Evolutionary conservation across 2,329 filamentous ascomycete species (phyloP).

Genomic region (Coniella lustricola): DNA sequence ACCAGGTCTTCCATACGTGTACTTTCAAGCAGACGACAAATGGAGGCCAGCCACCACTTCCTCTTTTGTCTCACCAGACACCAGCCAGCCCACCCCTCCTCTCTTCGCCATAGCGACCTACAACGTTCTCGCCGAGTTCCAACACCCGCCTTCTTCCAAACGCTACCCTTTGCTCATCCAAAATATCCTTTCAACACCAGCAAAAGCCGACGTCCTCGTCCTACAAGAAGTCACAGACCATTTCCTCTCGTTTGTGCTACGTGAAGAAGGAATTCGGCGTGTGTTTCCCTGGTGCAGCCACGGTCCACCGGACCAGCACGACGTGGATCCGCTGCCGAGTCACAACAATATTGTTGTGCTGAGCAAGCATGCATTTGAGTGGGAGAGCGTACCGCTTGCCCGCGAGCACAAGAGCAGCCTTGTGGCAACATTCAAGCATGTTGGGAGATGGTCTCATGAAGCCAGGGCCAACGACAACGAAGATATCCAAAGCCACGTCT

Average conservation of each 20-base stretch:
- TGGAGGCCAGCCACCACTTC: neutral
- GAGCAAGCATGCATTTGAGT: conserved; percentile 48
- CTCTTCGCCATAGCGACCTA: conserved; percentile 38
- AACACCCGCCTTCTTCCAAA: conserved; percentile 34
- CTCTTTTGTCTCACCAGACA: neutral
- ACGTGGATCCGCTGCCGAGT: conserved; percentile 49
- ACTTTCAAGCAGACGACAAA: conserved; percentile 13
- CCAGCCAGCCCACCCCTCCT: neutral
- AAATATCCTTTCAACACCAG: conserved; percentile 36
- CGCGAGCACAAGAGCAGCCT: conserved; percentile 52
- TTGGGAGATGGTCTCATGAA: conserved; percentile 23
- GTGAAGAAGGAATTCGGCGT: conserved; percentile 34
- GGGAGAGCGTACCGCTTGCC: conserved; percentile 46
- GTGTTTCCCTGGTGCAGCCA: conserved; percentile 51
- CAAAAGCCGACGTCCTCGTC: conserved; percentile 40
- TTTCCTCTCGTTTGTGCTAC: conserved; percentile 51
- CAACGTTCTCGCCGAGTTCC: conserved; percentile 46
- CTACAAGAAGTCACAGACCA: conserved; percentile 60
- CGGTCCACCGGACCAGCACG: conserved; percentile 44
- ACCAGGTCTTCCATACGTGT: conserved; percentile 9
- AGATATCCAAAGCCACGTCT: conserved; percentile 5
- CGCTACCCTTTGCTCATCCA: conserved; percentile 37
- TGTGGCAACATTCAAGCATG: conserved; percentile 34
- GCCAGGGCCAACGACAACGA: no score
- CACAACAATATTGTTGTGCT: conserved; percentile 55